Base-by-base conservation (phyloP, 2,329 filamentous ascomycete genomes). In the Clarireedia monteithiana region DNA sequence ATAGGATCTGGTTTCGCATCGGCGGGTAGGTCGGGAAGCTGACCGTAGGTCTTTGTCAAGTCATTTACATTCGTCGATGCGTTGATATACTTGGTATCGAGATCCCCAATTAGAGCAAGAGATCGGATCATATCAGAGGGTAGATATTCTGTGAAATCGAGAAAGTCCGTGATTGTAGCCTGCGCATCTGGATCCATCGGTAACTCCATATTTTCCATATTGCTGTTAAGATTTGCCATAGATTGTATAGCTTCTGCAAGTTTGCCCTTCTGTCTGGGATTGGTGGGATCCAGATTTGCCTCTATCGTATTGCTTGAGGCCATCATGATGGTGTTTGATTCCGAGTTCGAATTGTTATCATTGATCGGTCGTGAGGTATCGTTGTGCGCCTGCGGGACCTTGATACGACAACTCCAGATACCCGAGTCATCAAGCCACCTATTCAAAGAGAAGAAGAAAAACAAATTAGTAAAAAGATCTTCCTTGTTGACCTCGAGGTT, bases 91-190 rank as follows among this genome's bases (percentile, higher is more conserved):
- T 70, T 74, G 60, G 78, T 68, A 68, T 86, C 83, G 53, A 87
- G 81, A 61, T 85, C 78, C 53, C 80, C 79, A 59, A 88, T 83
- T 39, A 86, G 74, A 4, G 81, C 84, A 46, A 87, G 72, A 24
- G 84, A 86, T 56, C 84, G 81, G 59, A 79, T 74, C 64, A 87
- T 79, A 66, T 87, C 84, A 50, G 83, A 81, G 10, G 84, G 83
- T 1, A 87, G 77, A 69, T 86, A 85, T 68, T 88, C 84, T 68
- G 77, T 69, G 46, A 71, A 71, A 59, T 86, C 83, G 68, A 86
- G 79, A 66, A 85, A 86, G 69, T 86, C 83, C 58, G 81, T 85
- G 17, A 86, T 79, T n/a, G 83, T 85, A 6, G 84, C 82, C 64
- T 86, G 82, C 26, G 82, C 82, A 72, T 87, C 84, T 5, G 83